Conservation (phyloP, 2,329 filamentous ascomycete species). For the Clathrospora elynae region DNA sequence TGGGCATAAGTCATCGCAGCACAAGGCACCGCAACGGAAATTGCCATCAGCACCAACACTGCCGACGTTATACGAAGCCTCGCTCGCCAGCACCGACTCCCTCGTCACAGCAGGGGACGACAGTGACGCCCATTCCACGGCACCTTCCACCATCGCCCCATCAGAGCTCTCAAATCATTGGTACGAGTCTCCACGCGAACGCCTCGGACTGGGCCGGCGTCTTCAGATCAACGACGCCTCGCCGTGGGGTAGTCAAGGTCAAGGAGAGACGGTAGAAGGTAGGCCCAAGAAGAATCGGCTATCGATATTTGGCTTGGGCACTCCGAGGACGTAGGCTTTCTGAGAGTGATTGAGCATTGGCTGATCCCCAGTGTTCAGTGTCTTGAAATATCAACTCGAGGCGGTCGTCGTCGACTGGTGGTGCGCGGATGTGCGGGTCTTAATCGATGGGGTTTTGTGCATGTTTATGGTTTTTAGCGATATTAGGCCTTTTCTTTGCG, state of each 20-base stretch:
- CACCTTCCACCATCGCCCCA: constrained; percentile 39
- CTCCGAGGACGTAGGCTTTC: too few relatives aligned
- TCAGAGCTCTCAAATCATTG: constrained; percentile 46
- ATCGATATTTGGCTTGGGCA: constrained; percentile 35
- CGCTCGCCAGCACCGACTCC: constrained; percentile 33
- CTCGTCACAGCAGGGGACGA: constrained; percentile 19
- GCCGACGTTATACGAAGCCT: constrained; percentile 42
- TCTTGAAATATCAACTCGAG: too few relatives aligned
- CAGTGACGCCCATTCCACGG: constrained; percentile 31
- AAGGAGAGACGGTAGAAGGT: constrained; percentile 22
- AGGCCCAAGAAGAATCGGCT: constrained; percentile 40
- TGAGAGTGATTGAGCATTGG: too few relatives aligned
- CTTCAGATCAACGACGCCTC: constrained; percentile 40
- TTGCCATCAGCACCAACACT: constrained; percentile 26
- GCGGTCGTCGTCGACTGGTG: too few relatives aligned
- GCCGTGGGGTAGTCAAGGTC: constrained; percentile 43
- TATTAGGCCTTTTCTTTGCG: too few relatives aligned
- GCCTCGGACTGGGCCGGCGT: constrained; percentile 44
- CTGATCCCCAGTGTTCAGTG: too few relatives aligned
- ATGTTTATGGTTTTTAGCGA: too few relatives aligned
- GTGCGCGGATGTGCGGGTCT: too few relatives aligned
- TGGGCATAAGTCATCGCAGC: constrained; percentile 17
- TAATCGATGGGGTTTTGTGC: too few relatives aligned
- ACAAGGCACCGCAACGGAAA: constrained; percentile 20
- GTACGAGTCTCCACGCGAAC: constrained; percentile 44